Evolutionary conservation across 192 early-diverging fungal species (phyloP).

Genomic region (Backusella psychrophila): DNA sequence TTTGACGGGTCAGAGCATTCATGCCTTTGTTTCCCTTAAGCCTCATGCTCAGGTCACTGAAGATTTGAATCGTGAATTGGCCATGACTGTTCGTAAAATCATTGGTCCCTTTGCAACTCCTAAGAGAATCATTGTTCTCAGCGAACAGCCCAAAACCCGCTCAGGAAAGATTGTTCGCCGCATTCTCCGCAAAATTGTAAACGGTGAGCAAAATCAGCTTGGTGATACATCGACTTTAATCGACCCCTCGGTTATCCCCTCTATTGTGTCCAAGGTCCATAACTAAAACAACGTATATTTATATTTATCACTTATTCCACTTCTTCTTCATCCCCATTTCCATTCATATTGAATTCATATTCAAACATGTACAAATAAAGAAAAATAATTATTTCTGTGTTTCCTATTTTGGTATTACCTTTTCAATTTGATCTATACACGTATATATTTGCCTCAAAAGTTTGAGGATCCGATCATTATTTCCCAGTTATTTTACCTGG

Average conservation of each 20-base stretch:
- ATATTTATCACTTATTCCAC: not conserved
- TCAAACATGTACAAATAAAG: not conserved
- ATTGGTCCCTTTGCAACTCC: constrained; percentile 95
- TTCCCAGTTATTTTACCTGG: not conserved
- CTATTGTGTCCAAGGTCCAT: constrained; percentile 14
- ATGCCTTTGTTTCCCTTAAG: constrained; percentile 82
- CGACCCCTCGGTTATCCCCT: constrained; percentile 53
- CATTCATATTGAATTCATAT: not conserved
- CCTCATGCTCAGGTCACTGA: constrained; percentile 41
- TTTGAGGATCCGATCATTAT: not conserved
- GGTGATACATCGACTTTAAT: constrained; percentile 88
- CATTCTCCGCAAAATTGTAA: constrained; percentile 90
- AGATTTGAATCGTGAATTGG: constrained; percentile 55
- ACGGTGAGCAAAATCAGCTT: constrained; percentile 73
- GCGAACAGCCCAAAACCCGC: constrained; percentile 91
- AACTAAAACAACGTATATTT: not conserved
- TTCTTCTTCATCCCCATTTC: not conserved
- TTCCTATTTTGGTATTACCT: not conserved
- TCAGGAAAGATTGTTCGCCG: constrained; percentile 94
- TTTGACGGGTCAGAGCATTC: constrained; percentile 84
- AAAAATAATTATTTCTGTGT: not conserved
- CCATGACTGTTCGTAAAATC: constrained; percentile 72
- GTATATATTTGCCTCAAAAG: not conserved
- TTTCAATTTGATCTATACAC: too few relatives aligned
- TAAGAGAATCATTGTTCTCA: constrained; percentile 78